Evolutionary conservation across 441 rosid genomes (phyloP), one percentile per base, ranked within the genome.

Genomic region (Populus hybrid): DNA sequence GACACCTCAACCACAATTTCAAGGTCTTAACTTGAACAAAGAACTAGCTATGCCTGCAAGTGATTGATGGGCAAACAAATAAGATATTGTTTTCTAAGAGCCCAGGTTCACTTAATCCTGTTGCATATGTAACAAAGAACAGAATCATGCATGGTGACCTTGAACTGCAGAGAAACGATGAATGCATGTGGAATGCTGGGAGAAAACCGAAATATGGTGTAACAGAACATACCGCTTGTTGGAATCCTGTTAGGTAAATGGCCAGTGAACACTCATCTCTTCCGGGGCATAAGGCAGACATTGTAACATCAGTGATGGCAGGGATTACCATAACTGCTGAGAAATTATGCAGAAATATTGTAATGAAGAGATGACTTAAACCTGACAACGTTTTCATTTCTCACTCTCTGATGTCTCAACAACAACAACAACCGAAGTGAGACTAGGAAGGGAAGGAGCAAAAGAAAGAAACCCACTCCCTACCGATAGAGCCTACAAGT

Each of bases 261-360:
- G 89, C 89, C 69, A 82, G 16, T 26, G 90, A 87, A 76, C 90
- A 87, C 73, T 87, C 78, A 50, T 80, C 84, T 74, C 68, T 42
- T 23, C 86, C 88, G 6, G 90, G 90, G 68, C 90, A 87, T 67
- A 85, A 64, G 0, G 90, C 90, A 3, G 86, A 64, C 88, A 87
- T 84, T 8, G 88, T 87, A 10, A 87, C 83, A 42, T 87, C 88
- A 21, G 90, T 87, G 74, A 87, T 87, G 81, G 87, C 83, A 0
- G 88, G 90, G 74, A 82, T 74, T 77, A 85, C 84, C 89, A 86
- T 86, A 70, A 72, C 75, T 3, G 77, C 29, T 16, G 89, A 77
- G 85, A 80, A 84, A 69, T 76, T 72, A 56, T 80, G 83, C 33
- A 86, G 80, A 77, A 80, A 86, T n/a, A 84, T 68, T 36, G 87